Percentiles rank a stretch among this genome's conserved stretches.
Evolutionary conservation across 176 grass and related monocot species (phyloP).

Genomic region (Neostapfia colusana): DNA sequence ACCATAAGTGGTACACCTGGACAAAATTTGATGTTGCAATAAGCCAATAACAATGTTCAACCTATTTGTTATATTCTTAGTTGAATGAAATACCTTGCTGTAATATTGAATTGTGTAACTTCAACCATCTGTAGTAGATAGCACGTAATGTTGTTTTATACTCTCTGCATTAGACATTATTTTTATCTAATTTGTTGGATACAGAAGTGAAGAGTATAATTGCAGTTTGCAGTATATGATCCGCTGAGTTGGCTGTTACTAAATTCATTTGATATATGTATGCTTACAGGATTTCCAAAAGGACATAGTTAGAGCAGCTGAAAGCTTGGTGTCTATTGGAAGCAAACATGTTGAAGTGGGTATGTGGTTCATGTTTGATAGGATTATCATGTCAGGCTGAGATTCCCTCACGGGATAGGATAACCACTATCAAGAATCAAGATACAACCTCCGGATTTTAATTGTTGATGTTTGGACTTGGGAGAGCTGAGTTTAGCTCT

Average conservation of each 20-base stretch:
- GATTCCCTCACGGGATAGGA: constrained; percentile 9
- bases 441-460: too few relatives aligned
- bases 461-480: too few relatives aligned
- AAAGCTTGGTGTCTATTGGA: constrained; percentile 67
- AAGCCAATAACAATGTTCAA: constrained; percentile 3
- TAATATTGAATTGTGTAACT: background rate
- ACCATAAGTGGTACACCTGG: background rate
- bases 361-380: constrained; percentile 42
- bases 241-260: constrained; percentile 28
- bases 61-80: background rate
- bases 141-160: background rate
- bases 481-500: too few relatives aligned
- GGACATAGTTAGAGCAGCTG: constrained; percentile 77
- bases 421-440: background rate
- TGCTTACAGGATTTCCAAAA: constrained; percentile 88
- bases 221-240: constrained; percentile 15
- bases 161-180: constrained; percentile 1
- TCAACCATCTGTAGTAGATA: background rate
- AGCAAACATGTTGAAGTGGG: constrained; percentile 82
- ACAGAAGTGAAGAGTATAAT: background rate
- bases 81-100: background rate
- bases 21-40: background rate
- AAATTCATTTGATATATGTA: constrained; percentile 26
- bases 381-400: constrained; percentile 33
- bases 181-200: background rate